Percentiles rank a stretch among this genome's conserved stretches.
phyloP scores from a whole-genome alignment of 2,329 filamentous ascomycete genomes.

The Fragosphaeria purpurea region DNA sequence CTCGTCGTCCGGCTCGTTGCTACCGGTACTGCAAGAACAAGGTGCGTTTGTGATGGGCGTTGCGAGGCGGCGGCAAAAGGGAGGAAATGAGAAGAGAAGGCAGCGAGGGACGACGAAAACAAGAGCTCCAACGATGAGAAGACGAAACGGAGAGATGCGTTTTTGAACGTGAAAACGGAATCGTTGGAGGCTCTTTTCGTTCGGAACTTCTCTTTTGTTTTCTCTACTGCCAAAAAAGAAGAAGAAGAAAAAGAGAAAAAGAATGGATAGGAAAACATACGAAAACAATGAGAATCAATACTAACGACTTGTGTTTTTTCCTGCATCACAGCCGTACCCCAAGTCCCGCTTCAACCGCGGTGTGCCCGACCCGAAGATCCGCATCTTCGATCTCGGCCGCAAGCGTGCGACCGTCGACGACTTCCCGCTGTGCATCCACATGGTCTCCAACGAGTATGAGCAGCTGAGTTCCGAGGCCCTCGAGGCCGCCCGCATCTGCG shows the following conservation, averaged over 20 bases:
- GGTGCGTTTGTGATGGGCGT: slow-evolving; percentile 47
- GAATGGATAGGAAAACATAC: background rate
- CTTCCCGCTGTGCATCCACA: slow-evolving; percentile 98
- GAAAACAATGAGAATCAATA: background rate
- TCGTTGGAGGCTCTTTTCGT: background rate
- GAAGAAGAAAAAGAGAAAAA: background rate
- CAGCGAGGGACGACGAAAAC: background rate
- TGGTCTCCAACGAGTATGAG: slow-evolving; percentile 99
- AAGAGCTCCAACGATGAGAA: background rate
- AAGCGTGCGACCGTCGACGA: slow-evolving; percentile 99
- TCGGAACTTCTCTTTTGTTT: background rate
- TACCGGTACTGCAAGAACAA: slow-evolving; percentile 99
- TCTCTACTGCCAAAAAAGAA: background rate
- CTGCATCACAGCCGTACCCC: slow-evolving; percentile 66
- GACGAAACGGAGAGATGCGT: background rate
- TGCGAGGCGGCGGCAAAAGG: background rate
- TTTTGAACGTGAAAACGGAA: too few species aligned
- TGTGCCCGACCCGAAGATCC: slow-evolving; percentile 78
- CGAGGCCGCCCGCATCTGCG: slow-evolving; percentile 99
- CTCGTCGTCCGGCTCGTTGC: slow-evolving; percentile 97
- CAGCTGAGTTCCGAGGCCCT: slow-evolving; percentile 99
- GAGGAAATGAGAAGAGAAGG: slow-evolving; percentile 3
- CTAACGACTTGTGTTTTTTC: slow-evolving; percentile 5
- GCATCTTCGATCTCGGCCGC: slow-evolving; percentile 98
- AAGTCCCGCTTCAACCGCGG: slow-evolving; percentile 99